Evolutionary conservation across 805 yeast species (phyloP).

Genomic region (Soucietia sequanensis): DNA sequence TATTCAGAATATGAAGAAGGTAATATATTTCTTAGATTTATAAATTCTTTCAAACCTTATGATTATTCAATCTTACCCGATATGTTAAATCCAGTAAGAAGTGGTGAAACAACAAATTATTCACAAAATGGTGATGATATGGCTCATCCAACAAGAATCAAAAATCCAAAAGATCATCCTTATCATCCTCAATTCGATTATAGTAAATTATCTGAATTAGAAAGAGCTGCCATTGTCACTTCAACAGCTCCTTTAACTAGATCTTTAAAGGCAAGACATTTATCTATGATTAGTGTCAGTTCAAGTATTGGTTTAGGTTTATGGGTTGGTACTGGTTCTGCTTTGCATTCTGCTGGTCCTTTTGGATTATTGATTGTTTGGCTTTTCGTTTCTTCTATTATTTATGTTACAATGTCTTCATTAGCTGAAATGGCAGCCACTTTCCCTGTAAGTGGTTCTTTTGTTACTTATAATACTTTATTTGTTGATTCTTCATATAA

Average conservation of each 20-base stretch:
- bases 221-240: slow-evolving; percentile 33
- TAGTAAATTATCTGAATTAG: slow-evolving; percentile 25
- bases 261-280: slow-evolving; percentile 52
- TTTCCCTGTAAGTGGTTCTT: slow-evolving; percentile 65
- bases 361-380: slow-evolving; percentile 60
- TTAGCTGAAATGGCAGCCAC: slow-evolving; percentile 60
- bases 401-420: slow-evolving; percentile 60
- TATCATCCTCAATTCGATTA: slow-evolving; percentile 27
- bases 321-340: slow-evolving; percentile 62
- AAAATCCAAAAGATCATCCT: slow-evolving; percentile 11
- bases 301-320: slow-evolving; percentile 70
- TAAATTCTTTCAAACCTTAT: slow-evolving; percentile 24
- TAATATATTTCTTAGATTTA: slow-evolving; percentile 10
- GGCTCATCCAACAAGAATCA: background rate
- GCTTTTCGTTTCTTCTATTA: slow-evolving; percentile 53
- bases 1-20: slow-evolving; percentile 2
- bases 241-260: slow-evolving; percentile 31
- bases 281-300: slow-evolving; percentile 68
- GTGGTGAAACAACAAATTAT: background rate
- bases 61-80: slow-evolving; percentile 21
- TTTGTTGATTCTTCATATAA: slow-evolving; percentile 63
- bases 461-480: slow-evolving; percentile 58
- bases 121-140: background rate
- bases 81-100: slow-evolving; percentile 3
- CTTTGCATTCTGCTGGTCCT: slow-evolving; percentile 61